phyloP scores from a whole-genome alignment of 208 protist genomes.

The Crithidia fasciculata region DNA sequence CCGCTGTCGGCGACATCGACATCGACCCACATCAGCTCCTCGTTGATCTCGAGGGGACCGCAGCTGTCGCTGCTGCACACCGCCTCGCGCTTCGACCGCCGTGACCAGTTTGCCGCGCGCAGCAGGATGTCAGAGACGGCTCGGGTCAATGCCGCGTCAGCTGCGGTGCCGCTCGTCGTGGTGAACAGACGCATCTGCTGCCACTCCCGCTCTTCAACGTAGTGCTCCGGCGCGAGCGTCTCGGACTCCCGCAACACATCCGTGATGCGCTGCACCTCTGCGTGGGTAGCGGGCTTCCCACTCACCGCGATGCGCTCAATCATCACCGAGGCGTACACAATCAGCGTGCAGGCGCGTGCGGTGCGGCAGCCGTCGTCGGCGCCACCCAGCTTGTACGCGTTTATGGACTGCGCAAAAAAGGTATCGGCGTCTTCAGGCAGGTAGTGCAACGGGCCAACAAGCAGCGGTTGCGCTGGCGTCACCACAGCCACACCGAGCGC shows the following conservation, averaged over 20 bases:
- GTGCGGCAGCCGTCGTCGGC: constrained; percentile 37
- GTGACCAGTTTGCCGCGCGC: constrained; percentile 19
- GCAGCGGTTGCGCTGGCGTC: constrained; percentile 50
- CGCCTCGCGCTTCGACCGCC: neutral
- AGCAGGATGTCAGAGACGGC: constrained; percentile 36
- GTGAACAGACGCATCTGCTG: constrained; percentile 72
- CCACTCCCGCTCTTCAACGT: constrained; percentile 42
- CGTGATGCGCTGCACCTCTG: constrained; percentile 41
- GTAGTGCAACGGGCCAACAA: constrained; percentile 41
- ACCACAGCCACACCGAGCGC: constrained; percentile 17
- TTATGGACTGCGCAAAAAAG: constrained; percentile 56
- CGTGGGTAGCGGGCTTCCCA: constrained; percentile 37
- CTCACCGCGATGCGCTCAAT: constrained; percentile 38
- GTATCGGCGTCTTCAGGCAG: constrained; percentile 53
- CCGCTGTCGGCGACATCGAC: constrained; percentile 8
- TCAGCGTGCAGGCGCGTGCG: constrained; percentile 41
- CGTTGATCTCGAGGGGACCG: neutral
- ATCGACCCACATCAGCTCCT: constrained; percentile 9
- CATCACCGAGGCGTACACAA: constrained; percentile 48
- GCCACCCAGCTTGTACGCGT: constrained; percentile 49
- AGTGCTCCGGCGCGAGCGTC: constrained; percentile 16
- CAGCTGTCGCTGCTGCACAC: neutral
- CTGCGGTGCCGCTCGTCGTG: constrained; percentile 19
- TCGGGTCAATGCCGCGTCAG: constrained; percentile 35
- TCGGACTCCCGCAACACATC: constrained; percentile 47